Percentiles rank a stretch among this genome's conserved stretches.
These are phyloP conservation scores for Phytophthora chlamydospora DNA, from an alignment of 352 stramenopile genomes.

Conservation along the genomic window DNA sequence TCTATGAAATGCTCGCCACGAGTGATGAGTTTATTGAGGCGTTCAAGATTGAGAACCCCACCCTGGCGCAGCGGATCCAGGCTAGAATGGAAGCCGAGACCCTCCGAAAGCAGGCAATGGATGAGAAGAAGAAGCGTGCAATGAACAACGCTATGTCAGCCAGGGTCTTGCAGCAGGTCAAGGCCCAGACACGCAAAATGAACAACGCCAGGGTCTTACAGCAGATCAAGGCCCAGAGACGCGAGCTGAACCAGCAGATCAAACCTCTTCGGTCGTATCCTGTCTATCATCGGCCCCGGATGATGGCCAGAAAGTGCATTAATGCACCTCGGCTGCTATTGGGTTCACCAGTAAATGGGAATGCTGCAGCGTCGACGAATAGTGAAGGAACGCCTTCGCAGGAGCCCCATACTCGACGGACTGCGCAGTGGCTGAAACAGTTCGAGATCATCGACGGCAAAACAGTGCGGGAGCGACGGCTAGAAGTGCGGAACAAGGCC, in stretches of 20 bases:
- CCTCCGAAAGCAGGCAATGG: background rate
- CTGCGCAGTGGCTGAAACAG: constrained; percentile 15
- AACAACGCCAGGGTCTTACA: background rate
- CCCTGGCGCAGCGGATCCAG: constrained; percentile 5
- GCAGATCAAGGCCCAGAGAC: background rate
- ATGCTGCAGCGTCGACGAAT: background rate
- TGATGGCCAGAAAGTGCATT: constrained; percentile 9
- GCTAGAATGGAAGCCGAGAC: constrained; percentile 9
- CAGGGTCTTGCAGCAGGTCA: background rate
- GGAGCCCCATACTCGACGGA: background rate
- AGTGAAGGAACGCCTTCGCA: background rate
- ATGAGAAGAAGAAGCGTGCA: background rate
- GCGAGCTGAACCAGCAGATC: no score
- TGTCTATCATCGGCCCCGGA: background rate
- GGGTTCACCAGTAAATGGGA: background rate
- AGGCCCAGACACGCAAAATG: background rate
- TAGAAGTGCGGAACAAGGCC: constrained; percentile 10
- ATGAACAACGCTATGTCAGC: background rate
- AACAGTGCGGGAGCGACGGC: constrained; percentile 17
- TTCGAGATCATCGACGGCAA: constrained; percentile 31
- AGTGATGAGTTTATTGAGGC: constrained; percentile 30
- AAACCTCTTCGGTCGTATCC: background rate
- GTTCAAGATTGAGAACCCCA: constrained; percentile 27
- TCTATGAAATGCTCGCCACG: constrained; percentile 29
- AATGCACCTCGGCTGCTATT: background rate